Base-by-base conservation (phyloP, 2,329 filamentous ascomycete species). In the Exophiala bonariae region DNA sequence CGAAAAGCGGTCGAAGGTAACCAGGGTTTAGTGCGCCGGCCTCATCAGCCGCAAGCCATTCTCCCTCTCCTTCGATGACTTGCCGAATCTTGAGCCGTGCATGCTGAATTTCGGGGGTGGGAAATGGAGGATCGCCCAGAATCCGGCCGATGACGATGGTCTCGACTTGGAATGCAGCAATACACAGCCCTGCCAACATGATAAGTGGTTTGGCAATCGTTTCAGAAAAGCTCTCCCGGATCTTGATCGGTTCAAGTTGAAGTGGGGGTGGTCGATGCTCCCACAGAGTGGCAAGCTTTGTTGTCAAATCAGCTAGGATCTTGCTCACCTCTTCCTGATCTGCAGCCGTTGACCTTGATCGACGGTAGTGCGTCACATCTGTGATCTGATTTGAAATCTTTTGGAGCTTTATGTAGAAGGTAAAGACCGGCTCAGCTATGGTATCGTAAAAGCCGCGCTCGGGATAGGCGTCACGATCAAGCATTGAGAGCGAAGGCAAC, bases 271-370 rank as follows among this genome's bases (percentile, higher is more conserved):
- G 35, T 6, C 47, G 34, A 14, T n/a, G 5, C 5, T 18, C 16
- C 47, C 47, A 50, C 14, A 50, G 35, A 13, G 11, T 5, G 16
- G 22, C 14, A 35, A 50, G 17, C 14, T 41, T 10, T 16, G 3
- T 20, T 20, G 46, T 46, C 10, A 46, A 22, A 8, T 11, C 13
- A 13, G 14, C n/a, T 18, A 46, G 28, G 9, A 46, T 8, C 10
- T 22, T 14, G 14, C 18, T 19, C 11, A 50, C 47, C 23, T 50
- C 42, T 23, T 42, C 43, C 26, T 50, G 47, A 17, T 50, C 47
- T 14, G 8, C 13, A 4, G 11, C 8, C n/a, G 42, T 42, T 14
- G 37, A 31, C 13, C 47, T 34, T 9, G 42, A 46, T 33, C 47
- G 41, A 26, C 41, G 47, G 32, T 46, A 50, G 20, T 50, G 47